Evolutionary conservation across 257 asterid genomes (phyloP).

Genomic region (Primulina tabacum): DNA sequence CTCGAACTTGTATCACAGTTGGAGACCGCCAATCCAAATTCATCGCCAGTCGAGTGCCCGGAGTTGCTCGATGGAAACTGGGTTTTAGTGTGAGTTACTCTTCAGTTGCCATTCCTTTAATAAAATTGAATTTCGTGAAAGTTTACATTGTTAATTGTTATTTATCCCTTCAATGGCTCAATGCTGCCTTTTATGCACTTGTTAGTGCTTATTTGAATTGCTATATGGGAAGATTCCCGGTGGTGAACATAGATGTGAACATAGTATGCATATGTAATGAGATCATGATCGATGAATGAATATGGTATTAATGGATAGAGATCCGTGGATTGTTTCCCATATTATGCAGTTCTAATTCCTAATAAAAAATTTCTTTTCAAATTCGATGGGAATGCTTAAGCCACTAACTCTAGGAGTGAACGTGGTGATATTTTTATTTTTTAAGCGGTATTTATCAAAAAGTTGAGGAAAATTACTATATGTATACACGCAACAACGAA

Average conservation of each 20-base stretch:
- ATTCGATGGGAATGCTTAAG: background rate
- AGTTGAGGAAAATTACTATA: too few species aligned
- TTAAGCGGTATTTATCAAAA: background rate
- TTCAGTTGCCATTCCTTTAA: background rate
- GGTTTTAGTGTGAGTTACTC: constrained; percentile 71
- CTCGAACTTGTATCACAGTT: constrained; percentile 76
- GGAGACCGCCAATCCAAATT: constrained; percentile 86
- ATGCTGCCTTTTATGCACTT: background rate
- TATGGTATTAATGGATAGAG: background rate
- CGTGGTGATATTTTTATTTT: too few species aligned
- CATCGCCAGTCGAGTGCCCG: constrained; percentile 65
- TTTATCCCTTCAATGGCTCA: too few species aligned
- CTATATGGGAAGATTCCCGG: background rate
- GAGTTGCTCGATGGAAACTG: constrained; percentile 89
- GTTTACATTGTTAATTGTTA: background rate
- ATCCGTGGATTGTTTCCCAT: background rate
- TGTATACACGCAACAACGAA: too few species aligned
- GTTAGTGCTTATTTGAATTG: too few species aligned
- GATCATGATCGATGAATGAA: too few species aligned
- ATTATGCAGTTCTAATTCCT: background rate
- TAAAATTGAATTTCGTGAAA: background rate
- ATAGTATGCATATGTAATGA: background rate
- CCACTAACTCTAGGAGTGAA: background rate
- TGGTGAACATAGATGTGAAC: background rate
- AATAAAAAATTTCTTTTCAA: background rate